Base-by-base conservation (phyloP, 2,329 filamentous ascomycete genomes). In the Talaromyces albobiverticillius region DNA sequence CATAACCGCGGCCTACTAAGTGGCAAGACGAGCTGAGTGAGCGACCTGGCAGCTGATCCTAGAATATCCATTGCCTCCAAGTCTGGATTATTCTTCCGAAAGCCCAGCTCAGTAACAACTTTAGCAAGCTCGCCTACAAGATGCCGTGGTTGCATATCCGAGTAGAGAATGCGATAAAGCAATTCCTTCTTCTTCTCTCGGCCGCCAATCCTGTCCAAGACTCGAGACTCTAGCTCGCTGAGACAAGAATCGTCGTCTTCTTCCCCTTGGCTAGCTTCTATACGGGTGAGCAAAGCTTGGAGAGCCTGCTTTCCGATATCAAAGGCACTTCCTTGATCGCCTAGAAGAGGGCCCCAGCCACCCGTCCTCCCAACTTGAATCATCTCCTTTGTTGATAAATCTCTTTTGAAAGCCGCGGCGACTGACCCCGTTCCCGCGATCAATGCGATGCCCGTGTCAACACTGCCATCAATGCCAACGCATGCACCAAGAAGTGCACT, bases 241-340 rank as follows among this genome's bases (percentile, higher is more conserved):
- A 26, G 26, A 31, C n/a, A 29, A 11, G 23, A 29, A 29, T 29
- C 26, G 5, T 10, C 16, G 16, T 9, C 8, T 13, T 48, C 31
- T 9, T 48, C 46, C 6, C 20, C 20, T 14, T 48, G 46, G 18
- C 31, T 36, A 5, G 20, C 16, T 31, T 48, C 31, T 38, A 48
- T 9, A 8, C 20, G 9, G 8, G 46, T 13, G 16, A 48, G 23
- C 1, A 36, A 10, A 48, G 46, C 9, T 16, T 48, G 46, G 11
- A 48, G 46, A 34, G 46, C 46, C n/a, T 13, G 20, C 16, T 48
- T 48, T 22, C 46, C 46, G 22, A 48, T 38, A 48, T 48, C 46
- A 36, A 48, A 48, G 20, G 46, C 46, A 38, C 46, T 48, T 23
- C 46, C 46, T 16, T 23, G 22, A 16, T 48, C 46, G 16, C 46